phyloP scores from a whole-genome alignment of 2,329 filamentous ascomycete species.

The Curvularia sp. region DNA sequence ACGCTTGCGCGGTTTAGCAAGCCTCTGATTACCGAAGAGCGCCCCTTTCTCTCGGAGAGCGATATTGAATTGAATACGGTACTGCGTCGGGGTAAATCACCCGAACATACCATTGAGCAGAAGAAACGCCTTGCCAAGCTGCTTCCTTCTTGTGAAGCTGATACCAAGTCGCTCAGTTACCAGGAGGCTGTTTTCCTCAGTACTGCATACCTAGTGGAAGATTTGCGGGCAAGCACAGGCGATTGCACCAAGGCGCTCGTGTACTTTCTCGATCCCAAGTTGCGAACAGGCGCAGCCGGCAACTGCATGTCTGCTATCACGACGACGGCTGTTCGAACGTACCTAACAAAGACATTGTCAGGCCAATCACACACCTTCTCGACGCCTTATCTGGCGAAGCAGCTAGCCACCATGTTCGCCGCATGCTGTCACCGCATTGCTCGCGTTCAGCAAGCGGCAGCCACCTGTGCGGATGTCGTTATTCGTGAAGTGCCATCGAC shows the following conservation, averaged over 20 bases:
- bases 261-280: constrained; percentile 94
- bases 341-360: constrained; percentile 76
- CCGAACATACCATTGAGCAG: constrained; percentile 78
- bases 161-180: constrained; percentile 85
- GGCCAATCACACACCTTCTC: constrained; percentile 80
- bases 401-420: constrained; percentile 84
- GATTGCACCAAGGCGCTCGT: constrained; percentile 88
- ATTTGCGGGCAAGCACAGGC: constrained; percentile 81
- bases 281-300: constrained; percentile 66
- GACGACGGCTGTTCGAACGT: constrained; percentile 76
- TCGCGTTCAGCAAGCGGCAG: constrained; percentile 87
- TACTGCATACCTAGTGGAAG: constrained; percentile 88
- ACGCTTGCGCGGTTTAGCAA: constrained; percentile 86
- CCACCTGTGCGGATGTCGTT: constrained; percentile 82
- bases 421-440: constrained; percentile 93
- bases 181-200: constrained; percentile 92
- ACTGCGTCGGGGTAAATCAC: constrained; percentile 82
- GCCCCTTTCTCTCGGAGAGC: constrained; percentile 89
- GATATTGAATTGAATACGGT: constrained; percentile 97
- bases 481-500: constrained; percentile 85
- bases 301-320: constrained; percentile 69
- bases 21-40: constrained; percentile 85
- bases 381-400: constrained; percentile 87
- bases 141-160: constrained; percentile 76
- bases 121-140: constrained; percentile 78